Evolutionary conservation across 345 rosid species (phyloP).

Genomic region (Eucalyptus melliodora): DNA sequence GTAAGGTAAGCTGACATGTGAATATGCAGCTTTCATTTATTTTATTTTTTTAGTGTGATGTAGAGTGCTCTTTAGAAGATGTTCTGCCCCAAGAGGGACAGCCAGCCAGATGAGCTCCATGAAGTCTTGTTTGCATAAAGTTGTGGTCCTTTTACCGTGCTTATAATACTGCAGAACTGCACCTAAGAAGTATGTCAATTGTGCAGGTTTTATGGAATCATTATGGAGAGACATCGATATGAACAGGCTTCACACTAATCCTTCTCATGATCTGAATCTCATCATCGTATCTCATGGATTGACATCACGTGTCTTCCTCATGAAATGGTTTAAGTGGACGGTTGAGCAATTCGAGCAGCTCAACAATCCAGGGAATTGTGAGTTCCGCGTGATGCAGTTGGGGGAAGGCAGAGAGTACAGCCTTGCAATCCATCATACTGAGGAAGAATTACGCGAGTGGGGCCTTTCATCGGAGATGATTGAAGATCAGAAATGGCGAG

Average conservation of each 20-base stretch:
- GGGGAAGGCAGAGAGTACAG: constrained; percentile 86
- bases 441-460: constrained; percentile 68
- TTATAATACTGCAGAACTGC: neutral
- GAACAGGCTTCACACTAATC: constrained; percentile 55
- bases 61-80: neutral
- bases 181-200: neutral
- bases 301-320: constrained; percentile 76
- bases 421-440: constrained; percentile 70
- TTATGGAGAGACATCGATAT: constrained; percentile 93
- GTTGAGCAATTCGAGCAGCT: constrained; percentile 77
- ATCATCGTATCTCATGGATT: constrained; percentile 77
- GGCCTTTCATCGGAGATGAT: constrained; percentile 86
- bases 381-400: constrained; percentile 64
- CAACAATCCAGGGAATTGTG: constrained; percentile 72
- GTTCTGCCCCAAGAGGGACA: neutral
- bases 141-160: neutral
- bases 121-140: neutral
- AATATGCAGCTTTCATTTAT: neutral
- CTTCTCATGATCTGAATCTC: constrained; percentile 66
- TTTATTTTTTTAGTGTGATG: neutral
- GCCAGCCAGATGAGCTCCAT: neutral
- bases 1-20: neutral
- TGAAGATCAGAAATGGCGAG: constrained; percentile 76
- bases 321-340: constrained; percentile 99
- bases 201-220: constrained; percentile 86